A percentile compares a stretch with the other conserved stretches of the same genome.
Conservation (phyloP, 345 rosid genomes). For the Citrus glauca region DNA sequence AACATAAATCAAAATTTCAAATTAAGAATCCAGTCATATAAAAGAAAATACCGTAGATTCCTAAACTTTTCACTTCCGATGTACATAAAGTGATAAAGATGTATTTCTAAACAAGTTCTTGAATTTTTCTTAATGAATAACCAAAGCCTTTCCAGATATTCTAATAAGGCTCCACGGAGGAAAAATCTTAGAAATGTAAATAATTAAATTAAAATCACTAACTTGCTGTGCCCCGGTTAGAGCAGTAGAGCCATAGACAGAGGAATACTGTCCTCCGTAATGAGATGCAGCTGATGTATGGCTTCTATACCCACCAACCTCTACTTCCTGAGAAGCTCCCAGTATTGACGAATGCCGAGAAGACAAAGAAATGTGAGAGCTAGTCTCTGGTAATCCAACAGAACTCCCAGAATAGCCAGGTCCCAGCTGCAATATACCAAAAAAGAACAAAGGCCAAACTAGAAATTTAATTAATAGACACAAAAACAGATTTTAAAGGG, state of each 20-base stretch:
- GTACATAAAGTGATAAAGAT: not conserved
- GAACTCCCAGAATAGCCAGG: conserved; percentile 60
- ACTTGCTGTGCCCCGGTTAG: conserved; percentile 70
- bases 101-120: not conserved
- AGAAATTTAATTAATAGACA: not conserved
- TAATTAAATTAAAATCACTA: not conserved
- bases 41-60: not conserved
- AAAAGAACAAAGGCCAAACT: conserved; percentile 6
- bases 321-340: conserved; percentile 66
- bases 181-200: not conserved
- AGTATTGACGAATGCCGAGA: conserved; percentile 58
- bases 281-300: conserved; percentile 54
- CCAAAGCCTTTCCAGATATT: not conserved
- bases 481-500: not conserved
- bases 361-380: conserved; percentile 57
- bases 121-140: not conserved
- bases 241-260: conserved; percentile 60
- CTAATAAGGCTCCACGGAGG: not conserved
- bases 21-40: not conserved
- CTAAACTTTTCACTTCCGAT: not conserved
- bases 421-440: conserved; percentile 42
- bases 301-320: conserved; percentile 60
- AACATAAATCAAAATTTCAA: not conserved
- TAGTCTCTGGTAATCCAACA: conserved; percentile 58
- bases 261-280: conserved; percentile 67